phyloP scores from a whole-genome alignment of 1,139 yeast species.

The Ogataea hybrid region DNA sequence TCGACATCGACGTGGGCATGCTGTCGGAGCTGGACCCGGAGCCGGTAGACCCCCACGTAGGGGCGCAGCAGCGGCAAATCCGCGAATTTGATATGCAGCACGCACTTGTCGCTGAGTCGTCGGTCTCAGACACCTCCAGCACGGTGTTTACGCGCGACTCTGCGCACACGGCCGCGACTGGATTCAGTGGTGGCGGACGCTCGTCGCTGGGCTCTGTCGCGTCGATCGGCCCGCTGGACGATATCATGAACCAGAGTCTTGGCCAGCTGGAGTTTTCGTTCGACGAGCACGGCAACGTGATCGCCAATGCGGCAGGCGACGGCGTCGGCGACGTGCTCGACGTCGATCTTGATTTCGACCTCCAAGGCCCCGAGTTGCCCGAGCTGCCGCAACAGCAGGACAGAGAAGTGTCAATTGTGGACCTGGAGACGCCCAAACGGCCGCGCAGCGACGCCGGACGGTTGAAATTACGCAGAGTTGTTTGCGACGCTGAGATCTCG shows the following conservation, averaged over 20 bases:
- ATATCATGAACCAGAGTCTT: slow-evolving; percentile 15
- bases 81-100: slow-evolving; percentile 12
- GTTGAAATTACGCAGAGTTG: slow-evolving; percentile 9
- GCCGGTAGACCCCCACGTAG: not conserved
- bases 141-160: slow-evolving; percentile 13
- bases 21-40: slow-evolving; percentile 23
- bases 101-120: slow-evolving; percentile 10
- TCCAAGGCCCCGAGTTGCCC: not conserved
- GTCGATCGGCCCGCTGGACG: slow-evolving; percentile 4
- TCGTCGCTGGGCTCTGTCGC: slow-evolving; percentile 3
- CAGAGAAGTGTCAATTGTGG: not conserved
- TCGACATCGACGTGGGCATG: slow-evolving; percentile 38
- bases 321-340: slow-evolving; percentile 10
- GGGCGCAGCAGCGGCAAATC: slow-evolving; percentile 1
- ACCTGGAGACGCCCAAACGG: not conserved
- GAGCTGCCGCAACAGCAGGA: not conserved
- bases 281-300: slow-evolving; percentile 25
- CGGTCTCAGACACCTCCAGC: slow-evolving; percentile 8
- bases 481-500: slow-evolving; percentile 15
- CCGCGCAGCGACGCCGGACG: not conserved
- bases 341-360: slow-evolving; percentile 4
- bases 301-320: slow-evolving; percentile 9
- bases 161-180: slow-evolving; percentile 4
- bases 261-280: slow-evolving; percentile 22
- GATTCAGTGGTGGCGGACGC: not conserved